A percentile compares a stretch with the other conserved stretches of the same genome.
Conservation (phyloP, 176 grass and related monocot genomes). For the Elaeis guineensis region DNA sequence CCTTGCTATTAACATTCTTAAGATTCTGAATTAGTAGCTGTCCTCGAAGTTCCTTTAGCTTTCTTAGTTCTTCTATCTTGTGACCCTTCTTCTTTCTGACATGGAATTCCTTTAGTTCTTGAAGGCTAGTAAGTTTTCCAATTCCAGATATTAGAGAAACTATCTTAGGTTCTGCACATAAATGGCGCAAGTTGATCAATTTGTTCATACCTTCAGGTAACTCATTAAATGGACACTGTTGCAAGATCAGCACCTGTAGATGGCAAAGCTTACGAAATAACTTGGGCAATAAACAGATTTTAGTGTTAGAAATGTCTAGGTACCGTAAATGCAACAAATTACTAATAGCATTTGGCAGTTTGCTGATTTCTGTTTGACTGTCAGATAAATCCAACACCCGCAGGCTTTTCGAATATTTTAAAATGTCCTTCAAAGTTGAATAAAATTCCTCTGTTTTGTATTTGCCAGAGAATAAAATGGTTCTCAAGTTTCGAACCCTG, state of each 20-base stretch:
- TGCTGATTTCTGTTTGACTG: background rate
- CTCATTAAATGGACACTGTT: slow-evolving; percentile 9
- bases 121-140: slow-evolving; percentile 26
- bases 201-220: slow-evolving; percentile 27
- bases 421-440: background rate
- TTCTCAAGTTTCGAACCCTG: background rate
- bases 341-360: background rate
- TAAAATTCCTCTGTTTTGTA: background rate
- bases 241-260: slow-evolving; percentile 31
- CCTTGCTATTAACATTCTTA: background rate
- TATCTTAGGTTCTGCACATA: slow-evolving; percentile 21
- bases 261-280: slow-evolving; percentile 15
- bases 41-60: slow-evolving; percentile 22
- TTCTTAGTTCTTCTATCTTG: slow-evolving; percentile 27
- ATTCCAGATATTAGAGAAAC: slow-evolving; percentile 25
- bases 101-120: slow-evolving; percentile 25
- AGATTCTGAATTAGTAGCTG: slow-evolving; percentile 25
- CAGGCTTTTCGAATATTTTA: background rate
- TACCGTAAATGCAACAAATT: slow-evolving; percentile 21
- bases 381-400: slow-evolving; percentile 26
- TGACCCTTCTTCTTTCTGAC: slow-evolving; percentile 17
- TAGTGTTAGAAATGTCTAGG: slow-evolving; percentile 17
- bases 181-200: slow-evolving; percentile 20
- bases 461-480: background rate
- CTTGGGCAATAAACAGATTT: slow-evolving; percentile 15